Percentiles rank a stretch among this genome's conserved stretches.
These are phyloP conservation scores for Phoma herbarum DNA, from an alignment of 2,329 filamentous ascomycete genomes.

Conservation along the genomic window DNA sequence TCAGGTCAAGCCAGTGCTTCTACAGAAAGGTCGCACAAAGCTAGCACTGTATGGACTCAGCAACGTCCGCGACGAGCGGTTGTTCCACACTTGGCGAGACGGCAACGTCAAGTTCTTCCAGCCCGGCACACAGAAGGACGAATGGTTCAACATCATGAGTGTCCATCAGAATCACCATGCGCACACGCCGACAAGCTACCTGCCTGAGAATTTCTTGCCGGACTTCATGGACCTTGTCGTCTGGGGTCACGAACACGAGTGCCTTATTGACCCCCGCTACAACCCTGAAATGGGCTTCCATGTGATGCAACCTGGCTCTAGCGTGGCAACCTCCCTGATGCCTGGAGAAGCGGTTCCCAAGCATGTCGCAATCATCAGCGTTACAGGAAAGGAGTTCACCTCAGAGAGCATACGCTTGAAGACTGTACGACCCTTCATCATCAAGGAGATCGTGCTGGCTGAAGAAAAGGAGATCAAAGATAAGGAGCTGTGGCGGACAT, in stretches of 20 bases:
- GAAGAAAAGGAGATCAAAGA: conserved; percentile 79
- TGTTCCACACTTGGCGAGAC: conserved; percentile 93
- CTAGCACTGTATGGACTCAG: conserved; percentile 92
- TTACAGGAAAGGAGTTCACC: conserved; percentile 84
- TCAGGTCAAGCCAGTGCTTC: conserved; percentile 84
- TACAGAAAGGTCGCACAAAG: conserved; percentile 94
- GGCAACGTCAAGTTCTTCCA: conserved; percentile 93
- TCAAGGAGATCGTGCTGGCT: conserved; percentile 79
- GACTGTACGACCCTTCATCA: conserved; percentile 89
- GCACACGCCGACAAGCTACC: conserved; percentile 89
- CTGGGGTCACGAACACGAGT: conserved; percentile 99
- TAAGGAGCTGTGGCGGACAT: conserved; percentile 77
- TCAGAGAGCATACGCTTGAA: conserved; percentile 84
- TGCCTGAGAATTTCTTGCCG: conserved; percentile 92
- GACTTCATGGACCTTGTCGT: conserved; percentile 90
- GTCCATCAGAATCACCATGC: conserved; percentile 97
- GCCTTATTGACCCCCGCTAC: conserved; percentile 80
- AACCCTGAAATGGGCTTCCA: conserved; percentile 92
- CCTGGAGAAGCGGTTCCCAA: conserved; percentile 91
- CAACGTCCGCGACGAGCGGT: conserved; percentile 93
- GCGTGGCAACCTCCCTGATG: conserved; percentile 90
- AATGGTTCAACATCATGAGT: conserved; percentile 96
- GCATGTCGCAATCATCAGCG: conserved; percentile 83
- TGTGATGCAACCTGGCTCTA: conserved; percentile 97
- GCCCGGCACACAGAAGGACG: conserved; percentile 77